Base-by-base conservation (phyloP, 331 rosid species). In the Dryas integrifolia region DNA sequence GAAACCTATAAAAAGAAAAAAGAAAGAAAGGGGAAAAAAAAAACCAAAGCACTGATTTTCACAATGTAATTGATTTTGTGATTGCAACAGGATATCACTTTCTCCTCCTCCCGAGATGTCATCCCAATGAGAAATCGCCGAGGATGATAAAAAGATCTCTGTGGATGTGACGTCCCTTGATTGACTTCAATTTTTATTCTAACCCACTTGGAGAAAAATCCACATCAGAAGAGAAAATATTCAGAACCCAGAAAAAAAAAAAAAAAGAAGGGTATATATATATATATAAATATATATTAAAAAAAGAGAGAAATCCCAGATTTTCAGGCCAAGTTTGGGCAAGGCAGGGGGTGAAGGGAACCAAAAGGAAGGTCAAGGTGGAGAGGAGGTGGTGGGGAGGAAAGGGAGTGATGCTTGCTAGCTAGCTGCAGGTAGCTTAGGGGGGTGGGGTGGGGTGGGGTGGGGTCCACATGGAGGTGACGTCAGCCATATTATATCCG, bases 321-420 rank as follows among this genome's bases (percentile, higher is more conserved):
- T 90, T 89, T 91, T 87, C 88, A 77, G 92, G 90, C 90, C 87
- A 71, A 73, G 85, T 79, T 73, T 35, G 76, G 83, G 61, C 52
- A 61, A 48, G 48, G 21, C 3, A 24, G 62, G 3, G 67, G 58
- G 70, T 6, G 45, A 10, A 39, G 51, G 74, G 80, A 80, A 60
- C 77, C 66, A 67, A 67, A 67, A 38, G 78, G 64, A 69, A 72
- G 70, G 75, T 65, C 77, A 78, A 71, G 78, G 70, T 66, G 56
- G 43, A 21, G 24, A 21, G 24, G 24, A 21, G 24, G 24, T 21
- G 24, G 24, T 21, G 24, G 24, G 24, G 24, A 21, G 24, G 1
- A 21, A 21, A 21, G 24, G 24, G 24, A 21, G 24, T 0, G 21
- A 18, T 18, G 24, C 24, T 21, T 21, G 24, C 24, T 21, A 21